Conservation (phyloP, 768 basidiomycete species). For the Coprinopsis cinerea region DNA sequence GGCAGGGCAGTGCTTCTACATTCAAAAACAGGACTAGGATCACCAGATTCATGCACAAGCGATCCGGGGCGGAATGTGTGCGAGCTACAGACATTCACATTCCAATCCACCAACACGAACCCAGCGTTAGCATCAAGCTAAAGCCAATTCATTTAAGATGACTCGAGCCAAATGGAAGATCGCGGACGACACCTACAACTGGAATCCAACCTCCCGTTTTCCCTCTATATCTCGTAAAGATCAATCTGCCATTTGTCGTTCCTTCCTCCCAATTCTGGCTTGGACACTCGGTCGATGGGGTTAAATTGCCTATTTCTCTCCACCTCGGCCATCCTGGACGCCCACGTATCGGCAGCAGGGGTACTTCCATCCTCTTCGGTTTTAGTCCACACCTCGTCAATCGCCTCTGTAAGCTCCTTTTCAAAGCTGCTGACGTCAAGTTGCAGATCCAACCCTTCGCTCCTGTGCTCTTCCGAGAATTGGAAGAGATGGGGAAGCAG, state of each 20-base stretch:
- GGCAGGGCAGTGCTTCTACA: too few species aligned
- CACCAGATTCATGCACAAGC: too few species aligned
- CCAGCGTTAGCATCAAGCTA: not conserved
- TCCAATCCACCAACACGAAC: too few species aligned
- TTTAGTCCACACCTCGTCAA: slow-evolving; percentile 66
- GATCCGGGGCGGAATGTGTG: too few species aligned
- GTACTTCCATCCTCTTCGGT: slow-evolving; percentile 25
- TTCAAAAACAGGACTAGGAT: too few species aligned
- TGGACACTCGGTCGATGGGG: slow-evolving; percentile 47
- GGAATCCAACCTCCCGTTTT: not conserved
- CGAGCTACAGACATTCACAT: too few species aligned
- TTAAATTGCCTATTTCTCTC: slow-evolving; percentile 43
- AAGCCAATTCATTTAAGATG: not conserved
- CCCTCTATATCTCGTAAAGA: slow-evolving; percentile 26
- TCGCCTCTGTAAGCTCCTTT: slow-evolving; percentile 43
- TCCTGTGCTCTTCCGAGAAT: slow-evolving; percentile 59
- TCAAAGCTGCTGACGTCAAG: slow-evolving; percentile 51
- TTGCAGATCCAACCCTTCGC: slow-evolving; percentile 65
- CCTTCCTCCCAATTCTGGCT: slow-evolving; percentile 35
- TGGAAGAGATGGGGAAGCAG: slow-evolving; percentile 76
- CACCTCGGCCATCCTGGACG: slow-evolving; percentile 45
- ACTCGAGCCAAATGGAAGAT: too few species aligned
- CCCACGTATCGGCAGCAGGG: slow-evolving; percentile 37
- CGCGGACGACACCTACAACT: too few species aligned
- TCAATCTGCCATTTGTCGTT: slow-evolving; percentile 38